Base-by-base conservation (phyloP, 2,329 filamentous ascomycete genomes). In the Amphichorda felina region DNA sequence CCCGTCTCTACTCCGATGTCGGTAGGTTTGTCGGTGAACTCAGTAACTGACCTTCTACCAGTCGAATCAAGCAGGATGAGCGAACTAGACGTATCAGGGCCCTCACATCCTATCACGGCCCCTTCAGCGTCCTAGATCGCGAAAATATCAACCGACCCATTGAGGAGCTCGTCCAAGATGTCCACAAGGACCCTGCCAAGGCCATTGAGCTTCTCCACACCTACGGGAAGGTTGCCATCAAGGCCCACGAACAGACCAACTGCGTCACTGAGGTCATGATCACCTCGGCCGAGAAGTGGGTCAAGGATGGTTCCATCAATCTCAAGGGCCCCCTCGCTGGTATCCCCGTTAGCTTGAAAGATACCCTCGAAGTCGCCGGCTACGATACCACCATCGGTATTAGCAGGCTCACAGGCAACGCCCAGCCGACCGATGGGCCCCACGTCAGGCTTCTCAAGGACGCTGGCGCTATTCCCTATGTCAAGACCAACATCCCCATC, bases 401-500 rank as follows among this genome's bases (percentile, higher is more conserved):
- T 57, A 85, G 82, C 25, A 62, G 66, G 35, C 75, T 85, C 44
- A 73, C 78, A 0, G 75, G 75, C 34, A 83, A 88, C 48, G 79
- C 79, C 11, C 63, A 68, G 26, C 38, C 54, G 0, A 57, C 71
- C 19, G 87, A 95, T 59, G 86, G 87, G 0, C 64, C 75, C 2
- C 73, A 86, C 49, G 79, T 84, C 16, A 72, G 70, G 38, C 58
- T 96, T 29, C 66, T 95, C 35, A 94, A 94, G 51, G 82, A 91
- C 51, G 85, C 86, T 3, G 83, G 88, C 16, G 87, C 88, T 0
- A 70, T 95, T 2, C 88, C 88, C 0, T 94, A 94, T 52, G 85
- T 88, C 43, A 96, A 95, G 66, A 95, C 88, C 1, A 91, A 91
- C 42, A 55, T 93, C 2, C 89, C 88, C 5, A 82, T 89, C 38